Percentiles rank a stretch among this genome's conserved stretches.
Conservation (phyloP, 306 rosid genomes). For the Chamaecrista fasciculata region DNA sequence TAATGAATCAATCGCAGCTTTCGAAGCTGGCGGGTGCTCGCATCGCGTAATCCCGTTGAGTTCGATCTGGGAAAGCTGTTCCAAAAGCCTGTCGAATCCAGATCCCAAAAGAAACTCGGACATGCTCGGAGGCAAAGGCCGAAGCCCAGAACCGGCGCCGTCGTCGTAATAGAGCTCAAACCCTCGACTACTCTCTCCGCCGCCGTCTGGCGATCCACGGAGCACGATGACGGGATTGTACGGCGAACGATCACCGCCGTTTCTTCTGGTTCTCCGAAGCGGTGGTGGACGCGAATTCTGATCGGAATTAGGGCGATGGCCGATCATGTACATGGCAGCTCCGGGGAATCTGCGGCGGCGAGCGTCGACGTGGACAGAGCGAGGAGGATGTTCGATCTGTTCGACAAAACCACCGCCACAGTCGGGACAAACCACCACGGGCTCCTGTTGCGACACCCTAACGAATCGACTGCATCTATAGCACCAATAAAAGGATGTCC, state of each 20-base stretch:
- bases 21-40: slow-evolving; percentile 74
- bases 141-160: slow-evolving; percentile 65
- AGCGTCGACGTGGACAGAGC: slow-evolving; percentile 30
- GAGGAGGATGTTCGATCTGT: slow-evolving; percentile 43
- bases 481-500: slow-evolving; percentile 68
- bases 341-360: slow-evolving; percentile 50
- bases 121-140: slow-evolving; percentile 77
- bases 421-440: slow-evolving; percentile 54
- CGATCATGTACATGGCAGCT: slow-evolving; percentile 68
- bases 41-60: slow-evolving; percentile 55
- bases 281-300: slow-evolving; percentile 37
- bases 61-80: slow-evolving; percentile 74
- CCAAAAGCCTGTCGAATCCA: slow-evolving; percentile 72
- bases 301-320: slow-evolving; percentile 36
- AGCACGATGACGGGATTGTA: slow-evolving; percentile 79
- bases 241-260: slow-evolving; percentile 60
- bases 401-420: slow-evolving; percentile 70
- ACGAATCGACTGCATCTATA: slow-evolving; percentile 71
- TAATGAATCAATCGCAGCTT: slow-evolving; percentile 68
- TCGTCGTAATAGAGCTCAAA: slow-evolving; percentile 78
- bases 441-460: slow-evolving; percentile 35
- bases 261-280: slow-evolving; percentile 46
- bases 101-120: slow-evolving; percentile 82
- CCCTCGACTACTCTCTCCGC: slow-evolving; percentile 56
- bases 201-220: slow-evolving; percentile 42